A percentile compares a stretch with the other conserved stretches of the same genome.
Evolutionary conservation across 805 yeast genomes (phyloP).

Genomic region (Nematodospora valgi): DNA sequence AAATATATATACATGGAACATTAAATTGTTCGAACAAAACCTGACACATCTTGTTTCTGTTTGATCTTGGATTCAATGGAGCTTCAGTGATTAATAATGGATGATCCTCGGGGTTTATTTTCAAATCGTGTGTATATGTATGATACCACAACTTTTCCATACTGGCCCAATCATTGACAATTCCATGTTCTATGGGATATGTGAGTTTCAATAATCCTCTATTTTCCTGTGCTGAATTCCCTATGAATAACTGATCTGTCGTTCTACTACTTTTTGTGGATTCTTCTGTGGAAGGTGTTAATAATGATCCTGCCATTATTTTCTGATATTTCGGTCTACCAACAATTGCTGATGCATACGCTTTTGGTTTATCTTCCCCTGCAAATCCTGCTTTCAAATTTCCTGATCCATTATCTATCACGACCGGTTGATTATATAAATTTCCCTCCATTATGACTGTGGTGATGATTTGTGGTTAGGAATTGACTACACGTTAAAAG

Average conservation of each 20-base stretch:
- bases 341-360: constrained; percentile 58
- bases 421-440: constrained; percentile 45
- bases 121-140: constrained; percentile 55
- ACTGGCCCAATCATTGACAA: constrained; percentile 78
- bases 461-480: not conserved
- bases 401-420: constrained; percentile 69
- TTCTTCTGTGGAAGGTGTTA: constrained; percentile 9
- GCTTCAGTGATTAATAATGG: constrained; percentile 88
- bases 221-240: constrained; percentile 67
- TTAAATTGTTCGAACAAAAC: constrained; percentile 68
- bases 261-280: constrained; percentile 40
- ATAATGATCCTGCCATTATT: constrained; percentile 60
- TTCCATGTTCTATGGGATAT: constrained; percentile 79
- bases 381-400: constrained; percentile 86
- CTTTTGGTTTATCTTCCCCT: constrained; percentile 80
- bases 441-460: constrained; percentile 9
- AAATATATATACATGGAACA: constrained; percentile 70
- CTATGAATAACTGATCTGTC: constrained; percentile 61
- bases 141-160: constrained; percentile 81
- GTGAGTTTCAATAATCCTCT: constrained; percentile 71
- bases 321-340: constrained; percentile 85
- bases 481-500: not conserved
- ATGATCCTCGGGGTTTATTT: constrained; percentile 69
- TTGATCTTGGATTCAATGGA: constrained; percentile 68
- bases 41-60: constrained; percentile 62